phyloP scores from a whole-genome alignment of 305 asterid genomes.

The Fraxinus greggii region DNA sequence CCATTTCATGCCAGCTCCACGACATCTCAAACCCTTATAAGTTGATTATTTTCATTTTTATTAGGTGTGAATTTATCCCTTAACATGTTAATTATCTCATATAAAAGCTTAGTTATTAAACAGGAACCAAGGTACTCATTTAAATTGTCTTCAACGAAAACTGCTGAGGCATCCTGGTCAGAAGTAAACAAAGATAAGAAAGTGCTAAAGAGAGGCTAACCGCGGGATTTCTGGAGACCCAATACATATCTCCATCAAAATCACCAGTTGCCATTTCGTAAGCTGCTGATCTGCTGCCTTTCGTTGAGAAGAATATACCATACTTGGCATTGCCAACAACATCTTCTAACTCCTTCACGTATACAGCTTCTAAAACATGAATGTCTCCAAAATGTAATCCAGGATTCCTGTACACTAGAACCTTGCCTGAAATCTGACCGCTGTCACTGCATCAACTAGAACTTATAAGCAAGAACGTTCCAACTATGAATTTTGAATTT shows the following conservation, averaged over 20 bases:
- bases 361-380: slow-evolving; percentile 62
- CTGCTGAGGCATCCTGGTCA: background rate
- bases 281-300: slow-evolving; percentile 71
- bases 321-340: slow-evolving; percentile 73
- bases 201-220: slow-evolving; percentile 34
- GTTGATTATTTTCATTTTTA: background rate
- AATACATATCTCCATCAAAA: slow-evolving; percentile 82
- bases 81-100: background rate
- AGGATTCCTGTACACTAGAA: slow-evolving; percentile 79
- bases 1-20: background rate
- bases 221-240: slow-evolving; percentile 81
- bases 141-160: background rate
- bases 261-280: slow-evolving; percentile 93
- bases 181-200: background rate
- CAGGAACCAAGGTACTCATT: background rate
- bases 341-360: slow-evolving; percentile 57
- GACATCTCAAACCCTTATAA: background rate
- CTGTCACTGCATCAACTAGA: slow-evolving; percentile 50
- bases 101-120: background rate
- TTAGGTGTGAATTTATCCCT: background rate
- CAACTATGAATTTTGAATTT: background rate
- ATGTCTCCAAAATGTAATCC: slow-evolving; percentile 86
- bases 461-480: slow-evolving; percentile 3
- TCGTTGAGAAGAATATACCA: slow-evolving; percentile 78
- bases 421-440: slow-evolving; percentile 77